Evolutionary conservation across 225 moss, liverwort and hornwort species (phyloP), one percentile per base, ranked within the genome.

Genomic region (Thuidium tamariscinum): DNA sequence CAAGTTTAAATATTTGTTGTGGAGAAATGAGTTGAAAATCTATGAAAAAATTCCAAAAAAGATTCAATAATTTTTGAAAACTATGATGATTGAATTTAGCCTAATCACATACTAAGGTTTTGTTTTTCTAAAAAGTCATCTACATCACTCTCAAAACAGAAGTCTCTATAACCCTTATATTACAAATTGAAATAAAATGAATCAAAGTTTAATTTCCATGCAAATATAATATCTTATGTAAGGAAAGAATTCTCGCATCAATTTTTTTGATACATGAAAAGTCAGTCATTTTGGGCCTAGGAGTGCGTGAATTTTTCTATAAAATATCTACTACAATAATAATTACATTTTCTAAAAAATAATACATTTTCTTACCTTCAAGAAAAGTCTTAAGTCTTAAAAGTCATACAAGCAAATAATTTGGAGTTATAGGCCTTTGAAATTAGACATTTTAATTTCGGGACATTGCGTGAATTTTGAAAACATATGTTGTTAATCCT

Each of bases 101-200:
- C 39, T 68, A 68, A 39, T 68, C 4, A 39, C 7, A 7, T 23
- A 23, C 9, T 44, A 44, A 44, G 11, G 13, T 37, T 5, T 6
- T 68, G 3, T 67, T 23, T 39, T 37, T 4, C 0, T n/a, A 23
- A 3, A 0, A 22, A 67, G 2, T 3, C 1, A 0, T 41, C 2
- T 1, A 2, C 1, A 8, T 41, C 8, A 13, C 4, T 0, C 2
- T 12, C 1, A 1, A 68, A 39, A 39, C 7, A 69, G 25, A 22
- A 41, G 0, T 69, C 25, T 69, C 19, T 2, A 2, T 14, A 39
- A 14, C 4, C 26, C 14, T 69, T 41, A 14, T 14, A 23, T 69
- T 7, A 14, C 25, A 69, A 39, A 39, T 25, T 2, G 1, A 25
- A 69, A 41, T 41, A 23, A 7, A 41, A 14, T 69, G 12, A 41